phyloP scores from a whole-genome alignment of 768 basidiomycete genomes.

The Lactarius sp. region DNA sequence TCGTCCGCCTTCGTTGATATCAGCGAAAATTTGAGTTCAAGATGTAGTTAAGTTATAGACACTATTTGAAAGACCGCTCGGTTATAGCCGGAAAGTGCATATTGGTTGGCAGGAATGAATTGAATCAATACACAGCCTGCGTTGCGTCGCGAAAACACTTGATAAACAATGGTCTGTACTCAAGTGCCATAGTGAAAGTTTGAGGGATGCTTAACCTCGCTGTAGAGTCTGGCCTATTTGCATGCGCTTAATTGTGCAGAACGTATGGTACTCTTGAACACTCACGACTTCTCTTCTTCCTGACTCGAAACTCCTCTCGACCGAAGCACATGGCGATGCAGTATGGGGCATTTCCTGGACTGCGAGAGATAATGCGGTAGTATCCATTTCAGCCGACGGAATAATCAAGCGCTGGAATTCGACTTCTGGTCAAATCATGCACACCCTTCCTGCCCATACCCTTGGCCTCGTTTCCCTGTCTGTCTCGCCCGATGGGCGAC shows the following conservation, averaged over 20 bases:
- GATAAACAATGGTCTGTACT: constrained; percentile 12
- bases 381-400: constrained; percentile 78
- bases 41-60: constrained; percentile 30
- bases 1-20: constrained; percentile 97
- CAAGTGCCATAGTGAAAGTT: neutral
- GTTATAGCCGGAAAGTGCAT: constrained; percentile 35
- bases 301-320: constrained; percentile 31
- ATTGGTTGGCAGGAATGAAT: too few relatives aligned
- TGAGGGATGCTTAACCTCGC: neutral
- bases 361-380: constrained; percentile 46
- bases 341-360: constrained; percentile 80
- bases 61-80: constrained; percentile 51
- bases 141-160: neutral
- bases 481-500: constrained; percentile 56
- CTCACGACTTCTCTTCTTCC: constrained; percentile 18
- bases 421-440: constrained; percentile 56
- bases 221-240: constrained; percentile 66
- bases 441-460: constrained; percentile 64
- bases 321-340: constrained; percentile 70
- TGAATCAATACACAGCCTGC: too few relatives aligned
- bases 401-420: constrained; percentile 70
- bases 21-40: constrained; percentile 54
- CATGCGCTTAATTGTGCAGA: constrained; percentile 72
- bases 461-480: constrained; percentile 83
- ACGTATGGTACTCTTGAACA: constrained; percentile 44